phyloP scores from a whole-genome alignment of 73 alveolate genomes.

The Vitrella brassicaformis region DNA sequence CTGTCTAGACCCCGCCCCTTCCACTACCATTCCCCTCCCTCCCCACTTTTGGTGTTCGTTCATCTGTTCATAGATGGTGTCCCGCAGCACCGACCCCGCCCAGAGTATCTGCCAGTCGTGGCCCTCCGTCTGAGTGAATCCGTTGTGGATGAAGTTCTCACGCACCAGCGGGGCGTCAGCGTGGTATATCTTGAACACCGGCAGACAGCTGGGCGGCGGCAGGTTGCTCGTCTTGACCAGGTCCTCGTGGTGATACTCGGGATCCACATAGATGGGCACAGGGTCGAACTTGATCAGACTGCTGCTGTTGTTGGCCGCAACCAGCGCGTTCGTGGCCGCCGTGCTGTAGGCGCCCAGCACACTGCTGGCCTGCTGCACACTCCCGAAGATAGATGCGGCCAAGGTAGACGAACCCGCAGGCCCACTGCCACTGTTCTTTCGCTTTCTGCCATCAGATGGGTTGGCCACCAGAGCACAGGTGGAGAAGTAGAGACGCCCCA shows the following conservation, averaged over 20 bases:
- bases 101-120: slow-evolving; percentile 9
- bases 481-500: not conserved
- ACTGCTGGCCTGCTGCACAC: not conserved
- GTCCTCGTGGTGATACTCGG: too few species aligned
- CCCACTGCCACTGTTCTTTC: too few species aligned
- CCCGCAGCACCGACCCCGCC: slow-evolving; percentile 18
- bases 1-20: too few species aligned
- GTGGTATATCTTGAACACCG: not conserved
- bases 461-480: not conserved
- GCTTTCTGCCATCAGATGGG: too few species aligned
- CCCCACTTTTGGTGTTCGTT: slow-evolving; percentile 36
- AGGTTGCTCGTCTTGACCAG: too few species aligned
- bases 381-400: too few species aligned
- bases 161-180: not conserved
- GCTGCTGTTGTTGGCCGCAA: not conserved
- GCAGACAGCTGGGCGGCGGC: too few species aligned
- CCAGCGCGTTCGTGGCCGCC: not conserved
- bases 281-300: not conserved
- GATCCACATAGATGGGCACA: not conserved
- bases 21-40: too few species aligned
- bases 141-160: slow-evolving; percentile 5
- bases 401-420: too few species aligned
- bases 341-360: not conserved
- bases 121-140: slow-evolving; percentile 5
- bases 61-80: slow-evolving; percentile 25